These are phyloP conservation scores for Aspergillus baeticus DNA, from an alignment of 495 filamentous ascomycete species.

Conservation along the genomic window DNA sequence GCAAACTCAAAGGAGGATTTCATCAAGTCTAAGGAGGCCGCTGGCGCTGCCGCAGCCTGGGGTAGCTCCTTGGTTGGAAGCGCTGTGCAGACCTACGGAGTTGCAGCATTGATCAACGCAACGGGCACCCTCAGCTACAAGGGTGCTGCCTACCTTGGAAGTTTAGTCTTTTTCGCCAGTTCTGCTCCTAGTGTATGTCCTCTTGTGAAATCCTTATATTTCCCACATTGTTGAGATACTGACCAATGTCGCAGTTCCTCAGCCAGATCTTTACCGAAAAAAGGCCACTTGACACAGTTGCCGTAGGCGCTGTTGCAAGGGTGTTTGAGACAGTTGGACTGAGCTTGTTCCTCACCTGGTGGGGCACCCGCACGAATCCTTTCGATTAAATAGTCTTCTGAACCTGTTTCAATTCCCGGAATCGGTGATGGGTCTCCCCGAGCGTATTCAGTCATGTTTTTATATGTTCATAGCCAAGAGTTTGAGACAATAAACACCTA, in stretches of 20 bases:
- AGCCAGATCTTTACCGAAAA: conserved; percentile 87
- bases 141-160: conserved; percentile 91
- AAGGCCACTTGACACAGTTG: conserved; percentile 84
- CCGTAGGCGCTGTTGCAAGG: conserved; percentile 76
- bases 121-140: conserved; percentile 94
- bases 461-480: neutral
- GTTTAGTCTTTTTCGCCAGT: conserved; percentile 87
- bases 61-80: conserved; percentile 87
- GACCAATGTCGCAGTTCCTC: conserved; percentile 64
- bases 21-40: conserved; percentile 87
- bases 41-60: conserved; percentile 83
- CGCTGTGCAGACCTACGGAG: conserved; percentile 87
- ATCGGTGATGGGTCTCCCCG: neutral
- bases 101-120: conserved; percentile 92
- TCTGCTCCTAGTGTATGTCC: conserved; percentile 79
- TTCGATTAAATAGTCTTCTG: conserved; percentile 52
- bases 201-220: neutral
- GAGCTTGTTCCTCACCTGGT: conserved; percentile 90
- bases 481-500: neutral
- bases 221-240: neutral
- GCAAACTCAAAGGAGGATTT: conserved; percentile 97
- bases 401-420: neutral
- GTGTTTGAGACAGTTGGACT: conserved; percentile 92
- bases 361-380: conserved; percentile 90
- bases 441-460: neutral